Evolutionary conservation across 495 filamentous ascomycete species (phyloP), one percentile per base, ranked within the genome.

Genomic region (Neurospora sp.): DNA sequence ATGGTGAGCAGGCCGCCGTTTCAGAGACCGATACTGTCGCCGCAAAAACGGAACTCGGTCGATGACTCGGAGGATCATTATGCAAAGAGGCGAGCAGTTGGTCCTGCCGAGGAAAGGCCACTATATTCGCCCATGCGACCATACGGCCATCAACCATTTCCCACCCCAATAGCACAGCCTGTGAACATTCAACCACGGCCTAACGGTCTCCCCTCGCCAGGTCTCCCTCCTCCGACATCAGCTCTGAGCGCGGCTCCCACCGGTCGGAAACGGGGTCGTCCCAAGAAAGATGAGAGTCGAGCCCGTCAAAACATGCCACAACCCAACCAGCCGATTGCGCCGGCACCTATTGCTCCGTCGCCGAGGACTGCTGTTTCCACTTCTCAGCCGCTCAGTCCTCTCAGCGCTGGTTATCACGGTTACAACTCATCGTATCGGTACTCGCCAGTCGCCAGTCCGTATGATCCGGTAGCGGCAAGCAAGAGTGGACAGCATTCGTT

Each of bases 1-100:
- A 85, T 86, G 83, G 82, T 84, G 72, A 81, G 80, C 69, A 75
- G 72, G 42, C 81, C 54, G 54, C 18, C 54, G 7, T 66, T 66
- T 66, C 54, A 66, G 16, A 66, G 27, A 66, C 54, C 80, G 48
- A 77, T 82, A 69, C 77, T 77, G 35, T 79, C 78, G n/a, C 73
- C 75, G 46, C 71, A 82, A 71, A 86, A 86, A 79, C 84, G 84
- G 73, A 83, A 82, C 48, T 85, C 84, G 59, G 72, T 83, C 46
- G 77, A 80, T 78, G 83, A 85, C 44, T 76, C 83, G n/a, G 76
- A 69, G 78, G 84, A 85, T 18, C 79, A 82, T 44, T 77, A 75
- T 38, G 62, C 81, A 42, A 86, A 85, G 73, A 81, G 81, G 72
- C 84, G 81, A 73, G 83, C 83, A 35, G 74, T 83, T 59, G 74